These are phyloP conservation scores for Ambrosiella cleistominuta DNA, from an alignment of 2,329 filamentous ascomycete genomes.

Conservation along the genomic window DNA sequence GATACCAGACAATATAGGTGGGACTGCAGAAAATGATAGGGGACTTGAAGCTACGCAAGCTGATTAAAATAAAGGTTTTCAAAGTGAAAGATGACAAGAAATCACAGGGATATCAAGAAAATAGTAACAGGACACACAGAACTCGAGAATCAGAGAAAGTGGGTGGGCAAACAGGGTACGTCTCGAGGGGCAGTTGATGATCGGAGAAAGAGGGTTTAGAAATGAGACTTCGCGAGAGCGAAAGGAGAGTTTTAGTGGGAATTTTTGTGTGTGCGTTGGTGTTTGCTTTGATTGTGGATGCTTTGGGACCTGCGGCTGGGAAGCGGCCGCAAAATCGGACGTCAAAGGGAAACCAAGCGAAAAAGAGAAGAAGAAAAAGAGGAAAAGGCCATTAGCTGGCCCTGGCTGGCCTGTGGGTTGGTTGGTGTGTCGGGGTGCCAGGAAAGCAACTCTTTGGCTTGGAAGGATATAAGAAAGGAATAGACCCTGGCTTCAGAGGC, in stretches of 20 bases:
- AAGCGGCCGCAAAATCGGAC: background rate
- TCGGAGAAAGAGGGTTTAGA: background rate
- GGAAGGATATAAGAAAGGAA: background rate
- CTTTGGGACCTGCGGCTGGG: background rate
- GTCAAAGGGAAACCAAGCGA: background rate
- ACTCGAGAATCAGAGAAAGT: background rate
- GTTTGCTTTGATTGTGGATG: conserved; percentile 1
- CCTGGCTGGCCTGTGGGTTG: background rate
- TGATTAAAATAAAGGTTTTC: background rate
- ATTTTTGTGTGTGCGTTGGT: conserved; percentile 1
- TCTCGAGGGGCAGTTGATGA: background rate
- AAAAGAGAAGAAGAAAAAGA: background rate
- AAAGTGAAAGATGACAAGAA: background rate
- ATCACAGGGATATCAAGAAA: background rate
- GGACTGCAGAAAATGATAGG: background rate
- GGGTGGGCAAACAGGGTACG: background rate
- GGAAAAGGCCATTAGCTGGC: background rate
- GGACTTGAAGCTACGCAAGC: background rate
- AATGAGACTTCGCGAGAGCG: background rate
- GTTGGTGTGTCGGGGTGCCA: background rate
- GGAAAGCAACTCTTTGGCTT: background rate
- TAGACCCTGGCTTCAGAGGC: background rate
- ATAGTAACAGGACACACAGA: background rate
- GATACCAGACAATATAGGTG: background rate
- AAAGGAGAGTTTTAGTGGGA: conserved; percentile 8